Evolutionary conservation across 176 grass and related monocot species (phyloP), one percentile per base, ranked within the genome.

Genomic region (Oryza meridionalis): DNA sequence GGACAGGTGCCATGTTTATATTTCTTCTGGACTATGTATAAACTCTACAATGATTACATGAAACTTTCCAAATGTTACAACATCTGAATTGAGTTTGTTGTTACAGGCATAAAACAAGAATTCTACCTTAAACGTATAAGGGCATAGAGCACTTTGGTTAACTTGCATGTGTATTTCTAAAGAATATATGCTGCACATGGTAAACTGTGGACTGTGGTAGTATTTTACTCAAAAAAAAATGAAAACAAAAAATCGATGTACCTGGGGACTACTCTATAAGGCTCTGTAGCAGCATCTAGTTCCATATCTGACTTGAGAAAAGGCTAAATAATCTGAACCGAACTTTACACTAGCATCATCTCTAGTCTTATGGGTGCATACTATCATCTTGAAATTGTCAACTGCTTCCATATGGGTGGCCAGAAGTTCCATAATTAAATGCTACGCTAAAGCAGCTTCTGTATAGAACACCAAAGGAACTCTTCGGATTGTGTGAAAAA

Each of bases 161-260:
- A 75, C 27, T 64, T 61, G 40, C 79, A 70, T 68, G 62, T 65
- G 49, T 14, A 70, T 75, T 53, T 79, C 16, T 40, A 46, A 62
- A 75, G n/a, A 32, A 79, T 64, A 81, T 65, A 79, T 75, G 69
- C 49, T 82, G 72, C 84, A 49, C 80, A 63, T 40, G 37, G 62
- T 86, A 62, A 62, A 78, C 9, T 38, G 6, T 42, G 37, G 59
- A 67, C 4, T n/a, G 16, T 40, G n/a, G 21, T 61, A 78, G 35
- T 7, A 67, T 37, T 69, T 58, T 63, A 75, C 42, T 53, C 69
- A 50, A 78, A 37, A 11, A 61, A 73, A 73, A 73, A 3, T 29
- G 35, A 80, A 9, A 74, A 68, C 5, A 67, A 64, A 53, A 53
- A 2, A 24, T 75, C 6, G 4, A 67, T 69, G 5, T 86, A 84